Base-by-base conservation (phyloP, 2,329 filamentous ascomycete species). In the Capronia coronata region DNA sequence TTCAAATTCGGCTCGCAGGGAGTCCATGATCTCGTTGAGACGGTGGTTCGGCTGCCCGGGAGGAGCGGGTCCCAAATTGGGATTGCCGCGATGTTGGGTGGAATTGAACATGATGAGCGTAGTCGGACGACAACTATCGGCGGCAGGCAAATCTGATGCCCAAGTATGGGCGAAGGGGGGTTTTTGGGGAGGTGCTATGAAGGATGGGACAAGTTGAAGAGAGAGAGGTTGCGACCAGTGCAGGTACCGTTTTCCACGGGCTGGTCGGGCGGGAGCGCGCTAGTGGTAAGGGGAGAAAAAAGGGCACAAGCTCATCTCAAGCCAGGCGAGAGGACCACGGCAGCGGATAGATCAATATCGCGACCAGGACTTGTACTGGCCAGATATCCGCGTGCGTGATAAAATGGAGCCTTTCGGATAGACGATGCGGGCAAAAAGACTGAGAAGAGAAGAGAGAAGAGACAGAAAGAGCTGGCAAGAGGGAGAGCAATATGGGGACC, bases 1-100 rank as follows among this genome's bases (percentile, higher is more conserved):
- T 59, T 97, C 91, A 61, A 96, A 97, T 70, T 98, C 93, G 64
- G 81, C 78, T 65, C 91, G 83, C 62, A 98, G 81, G 67, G 89
- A 85, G 49, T 97, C 91, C 64, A 98, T 78, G 57, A 97, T 81
- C 75, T 98, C 91, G 60, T 86, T 88, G 62, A 97, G 76, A 60
- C 93, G 88, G 61, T 73, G 78, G 71, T 75, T 78, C 52, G 86
- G 83, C 43, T 54, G 55, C 16, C 56, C 57, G 34, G 58, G 58
- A 48, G 57, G 57, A 59, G 81, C 83, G 58, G 75, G 79, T 59
- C 59, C 59, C 43, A 59, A 27, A 34, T 58, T 58, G 43, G 57
- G 55, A 23, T 58, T 52, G 43, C 59, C 59, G 45, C 59, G 59
- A 43, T 61, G 59, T 42, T 56, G 54, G 8, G 59, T 61, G 13